Percentiles rank a stretch among this genome's conserved stretches.
These are phyloP conservation scores for Theobroma cacao DNA, from an alignment of 345 rosid species.

Conservation along the genomic window DNA sequence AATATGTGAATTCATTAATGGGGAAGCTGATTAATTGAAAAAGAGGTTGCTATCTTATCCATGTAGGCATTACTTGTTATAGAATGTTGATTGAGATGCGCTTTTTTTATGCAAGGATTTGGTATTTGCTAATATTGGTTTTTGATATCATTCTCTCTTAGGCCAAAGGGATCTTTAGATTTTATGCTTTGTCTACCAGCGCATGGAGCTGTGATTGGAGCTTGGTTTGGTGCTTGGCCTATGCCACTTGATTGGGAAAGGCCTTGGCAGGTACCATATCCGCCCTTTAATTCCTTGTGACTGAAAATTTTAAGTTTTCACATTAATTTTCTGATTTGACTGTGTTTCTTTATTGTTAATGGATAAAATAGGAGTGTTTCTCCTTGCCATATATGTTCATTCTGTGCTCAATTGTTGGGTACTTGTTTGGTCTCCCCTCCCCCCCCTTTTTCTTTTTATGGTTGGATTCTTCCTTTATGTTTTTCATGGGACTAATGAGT, in stretches of 20 bases:
- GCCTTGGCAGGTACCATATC: conserved; percentile 85
- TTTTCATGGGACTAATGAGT: neutral
- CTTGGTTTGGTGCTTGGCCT: conserved; percentile 98
- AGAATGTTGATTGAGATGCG: neutral
- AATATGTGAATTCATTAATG: neutral
- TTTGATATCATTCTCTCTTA: conserved; percentile 22
- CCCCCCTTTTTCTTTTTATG: neutral
- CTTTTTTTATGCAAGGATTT: neutral
- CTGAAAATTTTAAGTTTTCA: neutral
- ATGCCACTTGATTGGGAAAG: conserved; percentile 99
- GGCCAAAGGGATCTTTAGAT: conserved; percentile 57
- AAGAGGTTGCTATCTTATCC: neutral
- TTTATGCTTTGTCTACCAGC: conserved; percentile 75
- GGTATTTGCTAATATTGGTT: conserved; percentile 8
- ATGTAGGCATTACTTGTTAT: neutral
- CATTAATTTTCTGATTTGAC: neutral
- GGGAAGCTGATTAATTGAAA: neutral
- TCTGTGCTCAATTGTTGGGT: neutral
- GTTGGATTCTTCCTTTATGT: neutral
- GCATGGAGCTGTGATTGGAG: conserved; percentile 79
- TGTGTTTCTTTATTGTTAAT: neutral
- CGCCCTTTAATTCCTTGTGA: neutral
- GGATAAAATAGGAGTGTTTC: neutral
- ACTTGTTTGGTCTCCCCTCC: neutral
- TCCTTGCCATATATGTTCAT: neutral